Conservation (phyloP, 306 rosid species). For the Arachis hypogaea region DNA sequence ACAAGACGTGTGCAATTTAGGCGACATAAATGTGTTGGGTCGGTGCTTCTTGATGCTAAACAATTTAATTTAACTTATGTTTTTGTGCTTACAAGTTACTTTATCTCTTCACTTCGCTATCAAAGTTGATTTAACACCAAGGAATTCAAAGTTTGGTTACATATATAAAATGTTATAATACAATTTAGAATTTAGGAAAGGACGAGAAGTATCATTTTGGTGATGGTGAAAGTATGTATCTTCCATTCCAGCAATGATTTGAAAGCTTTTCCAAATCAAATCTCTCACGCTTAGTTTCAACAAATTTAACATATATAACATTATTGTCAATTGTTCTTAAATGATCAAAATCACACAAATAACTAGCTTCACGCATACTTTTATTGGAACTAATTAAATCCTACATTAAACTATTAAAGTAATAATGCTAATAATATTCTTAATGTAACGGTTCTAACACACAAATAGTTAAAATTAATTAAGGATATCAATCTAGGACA, state of each 20-base stretch:
- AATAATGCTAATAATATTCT: slow-evolving; percentile 5
- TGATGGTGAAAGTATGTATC: slow-evolving; percentile 17
- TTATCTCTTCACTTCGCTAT: slow-evolving; percentile 31
- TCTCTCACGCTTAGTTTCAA: slow-evolving; percentile 17
- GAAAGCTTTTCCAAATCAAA: neutral
- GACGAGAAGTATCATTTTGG: slow-evolving; percentile 22
- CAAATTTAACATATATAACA: neutral
- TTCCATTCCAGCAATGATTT: slow-evolving; percentile 16
- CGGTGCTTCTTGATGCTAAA: slow-evolving; percentile 12
- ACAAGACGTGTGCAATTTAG: slow-evolving; percentile 34
- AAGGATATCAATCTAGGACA: no score
- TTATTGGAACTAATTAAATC: slow-evolving; percentile 8
- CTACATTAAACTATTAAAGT: neutral
- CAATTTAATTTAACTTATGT: slow-evolving; percentile 4
- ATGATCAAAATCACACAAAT: slow-evolving; percentile 11
- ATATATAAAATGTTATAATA: neutral
- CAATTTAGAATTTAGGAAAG: slow-evolving; percentile 16
- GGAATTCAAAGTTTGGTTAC: slow-evolving; percentile 31
- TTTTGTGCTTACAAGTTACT: slow-evolving; percentile 26
- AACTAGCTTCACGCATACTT: slow-evolving; percentile 36
- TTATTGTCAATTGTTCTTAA: neutral
- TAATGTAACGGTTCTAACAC: slow-evolving; percentile 7
- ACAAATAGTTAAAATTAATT: neutral
- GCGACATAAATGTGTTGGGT: slow-evolving; percentile 17
- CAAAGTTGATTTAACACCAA: slow-evolving; percentile 37